Evolutionary conservation across 768 basidiomycete genomes (phyloP), one percentile per base, ranked within the genome.

Genomic region (Lactifluus subvellereus): DNA sequence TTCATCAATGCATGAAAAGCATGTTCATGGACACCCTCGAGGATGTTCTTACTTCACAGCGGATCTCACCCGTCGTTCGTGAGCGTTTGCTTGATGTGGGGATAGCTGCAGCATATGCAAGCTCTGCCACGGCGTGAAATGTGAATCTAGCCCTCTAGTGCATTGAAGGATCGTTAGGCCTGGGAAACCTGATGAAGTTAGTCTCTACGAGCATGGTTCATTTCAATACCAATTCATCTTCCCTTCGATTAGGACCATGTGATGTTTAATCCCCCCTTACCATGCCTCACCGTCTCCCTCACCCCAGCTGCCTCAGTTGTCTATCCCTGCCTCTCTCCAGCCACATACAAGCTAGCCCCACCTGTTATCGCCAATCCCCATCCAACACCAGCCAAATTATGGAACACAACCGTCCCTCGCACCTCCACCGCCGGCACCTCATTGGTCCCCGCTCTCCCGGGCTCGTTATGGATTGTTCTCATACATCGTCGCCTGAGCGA

Each of bases 101-200:
- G 3, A 91, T 86, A 3, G 91, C 89, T 22, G 88, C 93, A 8
- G 87, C 89, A 1, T 94, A 82, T 70, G 81, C 84, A 16, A 86
- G 80, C 71, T 79, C 82, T 13, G 68, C 60, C 13, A 64, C 73
- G 49, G 76, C 76, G 59, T 30, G 27, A 68, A 63, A 57, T 57
- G 52, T 30, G 85, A 78, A 64, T 45, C 62, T 10, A 78, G 85
- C 20, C 89, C 93, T 67, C 82, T 84, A 11, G 78, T 80, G 6
- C 76, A 91, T 32, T 97, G 94, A 94, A 80, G 79, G 64, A 88
- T 85, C 69, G 82, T 95, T 40, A 93, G 91, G 69, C 83, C 88
- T 13, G 87, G 89, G 66, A 91, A 92, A 70, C 90, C 94, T 1
- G 91, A 94, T 3, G 81, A 87, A 75, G 88, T 88, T 43, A 49